phyloP scores from a whole-genome alignment of 495 filamentous ascomycete species.

The Jackrogersella multiformis region DNA sequence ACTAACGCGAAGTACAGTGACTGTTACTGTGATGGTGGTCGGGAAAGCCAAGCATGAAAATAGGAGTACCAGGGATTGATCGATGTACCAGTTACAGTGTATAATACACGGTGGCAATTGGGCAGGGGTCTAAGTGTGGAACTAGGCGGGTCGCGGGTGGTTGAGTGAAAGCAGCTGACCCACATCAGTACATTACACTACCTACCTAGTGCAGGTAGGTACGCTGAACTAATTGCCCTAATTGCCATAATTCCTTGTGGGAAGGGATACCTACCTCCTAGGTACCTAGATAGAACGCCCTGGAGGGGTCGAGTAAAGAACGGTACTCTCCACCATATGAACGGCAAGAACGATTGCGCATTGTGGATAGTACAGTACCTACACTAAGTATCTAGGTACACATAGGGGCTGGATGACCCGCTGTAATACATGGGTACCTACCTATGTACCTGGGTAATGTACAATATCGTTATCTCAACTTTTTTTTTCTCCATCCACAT shows the following conservation, averaged over 20 bases:
- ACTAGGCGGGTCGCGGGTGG: conserved; percentile 42
- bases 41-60: conserved; percentile 18
- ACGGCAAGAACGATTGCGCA: conserved; percentile 17
- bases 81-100: conserved; percentile 35
- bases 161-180: conserved; percentile 42
- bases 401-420: conserved; percentile 7
- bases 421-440: not conserved
- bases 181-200: conserved; percentile 35
- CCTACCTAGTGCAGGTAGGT: too few species aligned
- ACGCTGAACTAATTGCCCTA: conserved; percentile 18
- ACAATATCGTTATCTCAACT: conserved; percentile 3
- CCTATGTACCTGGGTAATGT: not conserved
- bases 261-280: too few species aligned
- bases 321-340: conserved; percentile 9
- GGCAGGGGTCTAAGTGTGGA: conserved; percentile 35
- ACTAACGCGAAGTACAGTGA: conserved; percentile 22
- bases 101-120: conserved; percentile 20
- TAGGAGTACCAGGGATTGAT: conserved; percentile 21
- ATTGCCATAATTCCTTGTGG: conserved; percentile 15
- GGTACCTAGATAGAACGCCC: not conserved
- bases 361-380: too few species aligned
- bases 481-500: not conserved
- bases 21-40: conserved; percentile 15
- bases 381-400: too few species aligned
- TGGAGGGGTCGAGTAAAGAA: conserved; percentile 3